Evolutionary conservation across 257 asterid genomes (phyloP).

Genomic region (Solanum peruvianum): DNA sequence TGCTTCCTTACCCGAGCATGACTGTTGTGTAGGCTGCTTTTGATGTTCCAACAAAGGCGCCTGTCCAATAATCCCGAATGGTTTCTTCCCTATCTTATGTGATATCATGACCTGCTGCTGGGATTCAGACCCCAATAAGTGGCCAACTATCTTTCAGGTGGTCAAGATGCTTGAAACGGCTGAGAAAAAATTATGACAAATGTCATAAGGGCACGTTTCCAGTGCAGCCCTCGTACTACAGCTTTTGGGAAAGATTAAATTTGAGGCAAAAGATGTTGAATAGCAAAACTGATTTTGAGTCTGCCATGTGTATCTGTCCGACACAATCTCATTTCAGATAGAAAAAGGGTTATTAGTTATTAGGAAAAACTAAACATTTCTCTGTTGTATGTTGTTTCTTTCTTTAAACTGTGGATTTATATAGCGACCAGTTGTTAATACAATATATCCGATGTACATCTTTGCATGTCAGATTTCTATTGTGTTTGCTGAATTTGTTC

Average conservation of each 20-base stretch:
- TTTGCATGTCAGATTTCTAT: conserved; percentile 9
- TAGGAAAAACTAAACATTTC: conserved; percentile 22
- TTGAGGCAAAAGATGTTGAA: conserved; percentile 1
- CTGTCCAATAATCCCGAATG: conserved; percentile 73
- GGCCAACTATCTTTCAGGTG: conserved; percentile 73
- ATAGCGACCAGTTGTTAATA: conserved; percentile 28
- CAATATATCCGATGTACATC: conserved; percentile 28
- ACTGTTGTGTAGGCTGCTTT: conserved; percentile 96
- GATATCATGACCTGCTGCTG: conserved; percentile 91
- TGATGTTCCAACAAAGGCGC: conserved; percentile 86
- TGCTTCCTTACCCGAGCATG: conserved; percentile 93
- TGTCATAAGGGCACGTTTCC: conserved; percentile 84
- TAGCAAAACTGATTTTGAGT: conserved; percentile 13
- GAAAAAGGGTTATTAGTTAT: conserved; percentile 23
- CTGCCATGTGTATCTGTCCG: conserved; percentile 41
- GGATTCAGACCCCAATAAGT: conserved; percentile 69
- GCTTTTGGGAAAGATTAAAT: conserved; percentile 12
- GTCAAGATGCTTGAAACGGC: conserved; percentile 89
- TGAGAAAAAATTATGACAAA: conserved; percentile 67
- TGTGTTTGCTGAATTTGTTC: neutral
- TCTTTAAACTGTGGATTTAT: conserved; percentile 16
- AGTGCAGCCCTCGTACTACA: conserved; percentile 84
- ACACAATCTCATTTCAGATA: conserved; percentile 39
- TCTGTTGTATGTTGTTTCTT: conserved; percentile 23
- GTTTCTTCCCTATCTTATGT: conserved; percentile 61